phyloP scores from a whole-genome alignment of 1,284 basidiomycete genomes.

The Anthracocystis setariae region DNA sequence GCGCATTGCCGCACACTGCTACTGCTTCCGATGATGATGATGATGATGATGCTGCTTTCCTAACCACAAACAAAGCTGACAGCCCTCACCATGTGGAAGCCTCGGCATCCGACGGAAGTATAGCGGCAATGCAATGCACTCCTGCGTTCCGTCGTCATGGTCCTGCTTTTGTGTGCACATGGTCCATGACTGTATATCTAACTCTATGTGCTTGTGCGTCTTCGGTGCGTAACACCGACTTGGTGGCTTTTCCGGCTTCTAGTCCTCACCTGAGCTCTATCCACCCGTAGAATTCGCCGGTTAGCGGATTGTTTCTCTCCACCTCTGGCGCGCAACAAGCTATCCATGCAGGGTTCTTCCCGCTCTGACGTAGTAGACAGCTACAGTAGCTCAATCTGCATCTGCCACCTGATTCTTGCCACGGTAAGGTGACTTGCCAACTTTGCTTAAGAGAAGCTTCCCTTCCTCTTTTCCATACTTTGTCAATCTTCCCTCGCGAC shows the following conservation, averaged over 20 bases:
- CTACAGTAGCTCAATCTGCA: background rate
- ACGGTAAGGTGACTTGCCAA: background rate
- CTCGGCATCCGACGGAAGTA: background rate
- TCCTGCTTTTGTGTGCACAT: background rate
- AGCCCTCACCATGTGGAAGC: background rate
- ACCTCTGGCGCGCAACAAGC: constrained; percentile 1
- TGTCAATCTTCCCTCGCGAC: background rate
- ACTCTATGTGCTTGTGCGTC: too few relatives aligned
- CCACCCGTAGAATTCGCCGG: constrained; percentile 14
- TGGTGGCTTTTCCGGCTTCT: too few relatives aligned
- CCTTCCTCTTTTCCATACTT: background rate
- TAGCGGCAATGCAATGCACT: constrained; percentile 19
- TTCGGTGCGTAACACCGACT: too few relatives aligned
- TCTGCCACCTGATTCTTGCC: background rate
- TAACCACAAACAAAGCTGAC: background rate
- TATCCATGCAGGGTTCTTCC: background rate
- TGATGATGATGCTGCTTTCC: background rate
- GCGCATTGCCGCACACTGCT: background rate
- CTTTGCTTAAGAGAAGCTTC: background rate
- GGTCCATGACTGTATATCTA: background rate
- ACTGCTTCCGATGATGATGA: background rate
- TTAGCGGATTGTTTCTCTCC: constrained; percentile 1
- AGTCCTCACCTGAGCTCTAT: too few relatives aligned
- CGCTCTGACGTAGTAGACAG: constrained; percentile 1
- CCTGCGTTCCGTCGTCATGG: constrained; percentile 1